A percentile compares a stretch with the other conserved stretches of the same genome.
These are phyloP conservation scores for Simplicillium sp. DNA, from an alignment of 2,329 filamentous ascomycete genomes.

Conservation along the genomic window DNA sequence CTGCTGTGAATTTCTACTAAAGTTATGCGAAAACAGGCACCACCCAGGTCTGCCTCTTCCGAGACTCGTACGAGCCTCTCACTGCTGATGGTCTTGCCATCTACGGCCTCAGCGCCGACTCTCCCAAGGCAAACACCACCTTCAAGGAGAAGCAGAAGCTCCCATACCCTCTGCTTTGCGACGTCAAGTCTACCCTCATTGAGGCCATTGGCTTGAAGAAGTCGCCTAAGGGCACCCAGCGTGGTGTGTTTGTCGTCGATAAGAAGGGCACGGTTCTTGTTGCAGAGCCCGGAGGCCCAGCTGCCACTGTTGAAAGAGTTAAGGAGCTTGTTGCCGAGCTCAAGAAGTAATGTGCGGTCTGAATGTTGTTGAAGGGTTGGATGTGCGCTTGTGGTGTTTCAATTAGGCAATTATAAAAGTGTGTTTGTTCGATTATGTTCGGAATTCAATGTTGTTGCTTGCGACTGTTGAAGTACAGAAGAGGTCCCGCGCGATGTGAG, in stretches of 20 bases:
- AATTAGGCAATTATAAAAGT: neutral
- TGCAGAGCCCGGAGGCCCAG: conserved; percentile 65
- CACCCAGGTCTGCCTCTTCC: conserved; percentile 86
- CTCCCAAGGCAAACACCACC: conserved; percentile 80
- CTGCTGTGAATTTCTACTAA: too few relatives aligned
- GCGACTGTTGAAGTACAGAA: too few relatives aligned
- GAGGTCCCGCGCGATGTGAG: too few relatives aligned
- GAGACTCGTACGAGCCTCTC: conserved; percentile 70
- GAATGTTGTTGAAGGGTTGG: neutral
- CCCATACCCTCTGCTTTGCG: conserved; percentile 81
- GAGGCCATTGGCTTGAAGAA: conserved; percentile 86
- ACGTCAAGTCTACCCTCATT: conserved; percentile 66
- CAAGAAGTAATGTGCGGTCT: conserved; percentile 1
- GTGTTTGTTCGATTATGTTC: too few relatives aligned
- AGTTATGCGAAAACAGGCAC: conserved; percentile 58
- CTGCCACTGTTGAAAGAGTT: conserved; percentile 67
- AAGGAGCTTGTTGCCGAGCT: conserved; percentile 55
- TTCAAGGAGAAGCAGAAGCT: conserved; percentile 90
- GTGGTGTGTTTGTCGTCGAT: conserved; percentile 81
- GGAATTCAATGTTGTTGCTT: too few relatives aligned
- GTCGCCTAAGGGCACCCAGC: conserved; percentile 64
- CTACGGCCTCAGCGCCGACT: conserved; percentile 83
- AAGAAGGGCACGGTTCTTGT: conserved; percentile 75
- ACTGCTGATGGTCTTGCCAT: conserved; percentile 74
- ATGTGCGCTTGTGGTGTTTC: neutral